Evolutionary conservation across 441 rosid species (phyloP).

Genomic region (Theobroma grandiflorum): DNA sequence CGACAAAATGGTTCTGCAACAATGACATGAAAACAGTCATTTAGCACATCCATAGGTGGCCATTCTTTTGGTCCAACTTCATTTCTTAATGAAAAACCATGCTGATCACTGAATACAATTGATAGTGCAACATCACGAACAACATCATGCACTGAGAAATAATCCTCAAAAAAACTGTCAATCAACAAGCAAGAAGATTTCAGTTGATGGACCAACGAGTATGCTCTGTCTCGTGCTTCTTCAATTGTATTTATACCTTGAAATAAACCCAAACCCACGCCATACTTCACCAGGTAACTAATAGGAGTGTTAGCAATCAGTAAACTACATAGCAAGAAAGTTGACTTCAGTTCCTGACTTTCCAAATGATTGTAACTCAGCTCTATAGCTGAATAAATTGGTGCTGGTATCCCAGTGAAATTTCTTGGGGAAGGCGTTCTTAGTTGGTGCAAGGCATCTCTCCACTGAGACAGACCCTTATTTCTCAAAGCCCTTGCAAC

Average conservation of each 20-base stretch:
- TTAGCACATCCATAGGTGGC: background rate
- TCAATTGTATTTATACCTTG: conserved; percentile 7
- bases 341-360: conserved; percentile 20
- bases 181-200: conserved; percentile 34
- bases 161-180: background rate
- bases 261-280: conserved; percentile 40
- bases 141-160: conserved; percentile 35
- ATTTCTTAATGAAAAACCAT: background rate
- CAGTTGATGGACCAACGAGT: conserved; percentile 24
- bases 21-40: background rate
- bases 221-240: conserved; percentile 29
- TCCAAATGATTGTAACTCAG: conserved; percentile 10
- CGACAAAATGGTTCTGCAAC: background rate
- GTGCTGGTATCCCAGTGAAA: background rate
- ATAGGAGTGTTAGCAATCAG: conserved; percentile 3
- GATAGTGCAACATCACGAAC: conserved; percentile 33
- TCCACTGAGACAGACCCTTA: conserved; percentile 27
- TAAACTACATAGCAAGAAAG: conserved; percentile 11
- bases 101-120: background rate
- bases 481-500: conserved; percentile 34
- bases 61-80: background rate
- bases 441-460: conserved; percentile 31
- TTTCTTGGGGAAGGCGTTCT: background rate
- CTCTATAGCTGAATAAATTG: background rate
- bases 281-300: conserved; percentile 24